phyloP scores from a whole-genome alignment of 2,329 filamentous ascomycete species.

The Cordyceps militaris region DNA sequence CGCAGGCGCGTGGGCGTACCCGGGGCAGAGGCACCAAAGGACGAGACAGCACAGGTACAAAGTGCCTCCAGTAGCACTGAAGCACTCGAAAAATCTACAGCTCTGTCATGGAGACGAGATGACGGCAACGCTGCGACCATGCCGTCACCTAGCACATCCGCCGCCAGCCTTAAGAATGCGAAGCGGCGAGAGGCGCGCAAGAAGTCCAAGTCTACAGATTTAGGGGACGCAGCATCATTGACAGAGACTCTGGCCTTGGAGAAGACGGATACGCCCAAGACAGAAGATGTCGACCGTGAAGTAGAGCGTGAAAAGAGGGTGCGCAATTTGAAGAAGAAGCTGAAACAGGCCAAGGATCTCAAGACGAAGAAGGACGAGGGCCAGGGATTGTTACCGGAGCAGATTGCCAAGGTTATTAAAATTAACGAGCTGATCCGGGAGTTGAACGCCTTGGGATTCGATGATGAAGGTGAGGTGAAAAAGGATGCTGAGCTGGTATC shows the following conservation, averaged over 20 bases:
- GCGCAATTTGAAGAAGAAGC: slow-evolving; percentile 84
- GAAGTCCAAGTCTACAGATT: slow-evolving; percentile 50
- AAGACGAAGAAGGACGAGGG: slow-evolving; percentile 87
- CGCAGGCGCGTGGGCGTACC: slow-evolving; percentile 59
- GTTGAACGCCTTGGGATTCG: slow-evolving; percentile 76
- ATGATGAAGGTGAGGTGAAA: slow-evolving; percentile 62
- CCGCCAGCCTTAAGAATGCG: slow-evolving; percentile 73
- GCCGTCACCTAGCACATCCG: slow-evolving; percentile 13
- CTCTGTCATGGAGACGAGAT: background rate
- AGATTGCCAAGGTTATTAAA: slow-evolving; percentile 95
- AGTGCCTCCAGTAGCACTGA: slow-evolving; percentile 26
- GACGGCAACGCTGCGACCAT: background rate
- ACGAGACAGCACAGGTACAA: slow-evolving; percentile 30
- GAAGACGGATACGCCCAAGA: slow-evolving; percentile 27
- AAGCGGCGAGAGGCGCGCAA: slow-evolving; percentile 57
- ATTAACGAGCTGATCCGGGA: slow-evolving; percentile 91
- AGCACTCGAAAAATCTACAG: background rate
- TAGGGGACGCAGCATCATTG: background rate
- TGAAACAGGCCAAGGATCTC: slow-evolving; percentile 86
- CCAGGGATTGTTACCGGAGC: slow-evolving; percentile 77
- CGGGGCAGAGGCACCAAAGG: slow-evolving; percentile 57
- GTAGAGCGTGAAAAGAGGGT: slow-evolving; percentile 88
- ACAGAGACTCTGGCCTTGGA: slow-evolving; percentile 47
- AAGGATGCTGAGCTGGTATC: slow-evolving; percentile 12
- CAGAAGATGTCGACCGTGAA: slow-evolving; percentile 55